Conservation (phyloP, 805 yeast genomes). For the Candida andamanensis region DNA sequence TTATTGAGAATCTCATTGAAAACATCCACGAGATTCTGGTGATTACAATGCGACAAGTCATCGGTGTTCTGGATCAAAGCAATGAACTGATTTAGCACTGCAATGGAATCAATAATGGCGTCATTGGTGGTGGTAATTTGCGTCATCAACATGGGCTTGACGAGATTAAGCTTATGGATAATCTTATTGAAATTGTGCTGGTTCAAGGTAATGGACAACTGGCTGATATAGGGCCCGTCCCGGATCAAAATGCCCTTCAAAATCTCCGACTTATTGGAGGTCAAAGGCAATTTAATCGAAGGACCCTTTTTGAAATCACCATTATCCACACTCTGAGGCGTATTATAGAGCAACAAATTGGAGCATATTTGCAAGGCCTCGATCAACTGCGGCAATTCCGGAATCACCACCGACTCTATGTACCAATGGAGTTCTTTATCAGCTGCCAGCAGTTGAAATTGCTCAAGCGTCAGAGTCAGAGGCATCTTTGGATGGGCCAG, state of each 20-base stretch:
- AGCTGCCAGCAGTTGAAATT: slow-evolving; percentile 13
- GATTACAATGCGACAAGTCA: slow-evolving; percentile 5
- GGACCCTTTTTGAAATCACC: slow-evolving; percentile 20
- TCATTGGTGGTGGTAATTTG: slow-evolving; percentile 46
- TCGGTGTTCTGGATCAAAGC: slow-evolving; percentile 1
- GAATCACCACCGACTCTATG: slow-evolving; percentile 15
- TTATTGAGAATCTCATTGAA: slow-evolving; percentile 24
- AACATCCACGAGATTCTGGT: slow-evolving; percentile 15
- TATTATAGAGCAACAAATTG: slow-evolving; percentile 31
- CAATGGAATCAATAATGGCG: slow-evolving; percentile 32
- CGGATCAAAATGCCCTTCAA: slow-evolving; percentile 59
- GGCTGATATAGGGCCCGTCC: slow-evolving; percentile 47
- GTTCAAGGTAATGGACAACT: slow-evolving; percentile 39
- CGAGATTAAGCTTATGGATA: slow-evolving; percentile 24
- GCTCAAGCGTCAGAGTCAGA: too few relatives aligned
- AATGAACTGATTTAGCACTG: slow-evolving; percentile 15
- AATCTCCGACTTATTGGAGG: slow-evolving; percentile 49
- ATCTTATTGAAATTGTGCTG: slow-evolving; percentile 36
- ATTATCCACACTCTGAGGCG: slow-evolving; percentile 10
- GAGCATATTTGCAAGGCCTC: slow-evolving; percentile 37
- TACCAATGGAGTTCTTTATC: slow-evolving; percentile 32
- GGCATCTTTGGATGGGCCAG: slow-evolving; percentile 4
- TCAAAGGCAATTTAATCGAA: slow-evolving; percentile 51
- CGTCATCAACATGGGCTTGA: slow-evolving; percentile 30
- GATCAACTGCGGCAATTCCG: slow-evolving; percentile 27